A percentile compares a stretch with the other conserved stretches of the same genome.
phyloP scores from a whole-genome alignment of 495 filamentous ascomycete genomes.

The Xeromyces bisporus region DNA sequence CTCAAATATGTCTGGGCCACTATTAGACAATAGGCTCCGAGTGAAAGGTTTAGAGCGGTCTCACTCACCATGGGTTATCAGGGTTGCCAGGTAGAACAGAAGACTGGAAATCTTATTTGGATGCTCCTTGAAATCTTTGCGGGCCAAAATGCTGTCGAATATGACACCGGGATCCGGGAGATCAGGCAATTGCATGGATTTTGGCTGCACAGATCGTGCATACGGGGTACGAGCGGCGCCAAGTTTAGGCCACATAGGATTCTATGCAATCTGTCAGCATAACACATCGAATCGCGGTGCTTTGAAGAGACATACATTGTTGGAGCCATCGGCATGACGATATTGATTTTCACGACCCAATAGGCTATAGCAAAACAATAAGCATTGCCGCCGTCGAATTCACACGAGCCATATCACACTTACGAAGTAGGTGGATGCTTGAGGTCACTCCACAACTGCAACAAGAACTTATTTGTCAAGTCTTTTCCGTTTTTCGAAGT shows the following conservation, averaged over 20 bases:
- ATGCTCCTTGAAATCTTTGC: conserved; percentile 45
- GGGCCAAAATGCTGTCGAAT: conserved; percentile 58
- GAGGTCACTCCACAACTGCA: conserved; percentile 48
- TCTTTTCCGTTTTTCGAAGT: conserved; percentile 33
- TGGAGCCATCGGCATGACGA: conserved; percentile 51
- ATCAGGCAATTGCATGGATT: conserved; percentile 40
- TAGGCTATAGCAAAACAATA: conserved; percentile 22
- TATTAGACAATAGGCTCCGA: conserved; percentile 8
- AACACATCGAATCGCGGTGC: not conserved
- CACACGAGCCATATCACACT: conserved; percentile 12
- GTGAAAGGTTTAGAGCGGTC: not conserved
- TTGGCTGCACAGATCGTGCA: conserved; percentile 54
- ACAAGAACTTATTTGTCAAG: conserved; percentile 43
- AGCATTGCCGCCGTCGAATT: conserved; percentile 1
- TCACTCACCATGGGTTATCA: conserved; percentile 70
- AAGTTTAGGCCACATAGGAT: conserved; percentile 42
- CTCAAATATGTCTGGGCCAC: conserved; percentile 38
- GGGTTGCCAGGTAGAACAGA: conserved; percentile 75
- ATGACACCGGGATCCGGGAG: conserved; percentile 61
- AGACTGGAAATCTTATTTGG: conserved; percentile 74
- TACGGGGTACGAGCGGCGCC: conserved; percentile 51
- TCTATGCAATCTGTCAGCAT: conserved; percentile 15
- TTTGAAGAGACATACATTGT: no score
- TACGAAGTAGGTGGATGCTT: conserved; percentile 51
- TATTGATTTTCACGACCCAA: conserved; percentile 38